These are phyloP conservation scores for Tylopilus plumbeoviolaceoides DNA, from an alignment of 768 basidiomycete genomes.

Conservation along the genomic window DNA sequence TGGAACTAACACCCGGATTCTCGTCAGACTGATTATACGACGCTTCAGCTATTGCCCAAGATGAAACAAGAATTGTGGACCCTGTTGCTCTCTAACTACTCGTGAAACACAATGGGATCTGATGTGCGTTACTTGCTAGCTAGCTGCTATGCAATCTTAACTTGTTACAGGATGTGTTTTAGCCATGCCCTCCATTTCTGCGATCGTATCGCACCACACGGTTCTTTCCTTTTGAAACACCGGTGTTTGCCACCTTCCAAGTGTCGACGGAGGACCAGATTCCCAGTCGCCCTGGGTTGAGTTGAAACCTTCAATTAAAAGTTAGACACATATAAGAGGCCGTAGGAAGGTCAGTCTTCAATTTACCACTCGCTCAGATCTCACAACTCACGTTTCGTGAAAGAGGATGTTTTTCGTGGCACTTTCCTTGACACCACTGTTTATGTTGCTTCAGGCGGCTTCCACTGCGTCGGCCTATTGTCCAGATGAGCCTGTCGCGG, in stretches of 20 bases:
- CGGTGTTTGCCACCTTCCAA: background rate
- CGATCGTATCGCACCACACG: background rate
- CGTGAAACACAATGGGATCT: background rate
- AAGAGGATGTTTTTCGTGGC: background rate
- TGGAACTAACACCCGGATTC: no score
- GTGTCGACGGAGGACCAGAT: background rate
- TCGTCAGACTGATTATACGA: no score
- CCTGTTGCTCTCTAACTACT: background rate
- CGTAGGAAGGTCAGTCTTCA: background rate
- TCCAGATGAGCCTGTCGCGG: constrained; percentile 32
- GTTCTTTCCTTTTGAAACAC: background rate
- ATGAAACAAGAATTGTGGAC: background rate
- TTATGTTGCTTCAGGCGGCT: background rate
- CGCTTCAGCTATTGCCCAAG: background rate
- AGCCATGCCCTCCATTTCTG: background rate
- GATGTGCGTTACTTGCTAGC: no score
- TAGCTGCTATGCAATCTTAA: no score
- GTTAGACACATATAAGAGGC: constrained; percentile 2
- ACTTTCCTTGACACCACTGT: constrained; percentile 5
- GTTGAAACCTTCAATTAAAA: background rate
- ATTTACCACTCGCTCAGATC: background rate
- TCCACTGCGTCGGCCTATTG: background rate
- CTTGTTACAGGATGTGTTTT: background rate
- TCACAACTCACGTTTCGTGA: background rate
- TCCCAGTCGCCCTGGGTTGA: background rate